phyloP scores from a whole-genome alignment of 2,329 filamentous ascomycete species.

The Niveomyces coronatus region DNA sequence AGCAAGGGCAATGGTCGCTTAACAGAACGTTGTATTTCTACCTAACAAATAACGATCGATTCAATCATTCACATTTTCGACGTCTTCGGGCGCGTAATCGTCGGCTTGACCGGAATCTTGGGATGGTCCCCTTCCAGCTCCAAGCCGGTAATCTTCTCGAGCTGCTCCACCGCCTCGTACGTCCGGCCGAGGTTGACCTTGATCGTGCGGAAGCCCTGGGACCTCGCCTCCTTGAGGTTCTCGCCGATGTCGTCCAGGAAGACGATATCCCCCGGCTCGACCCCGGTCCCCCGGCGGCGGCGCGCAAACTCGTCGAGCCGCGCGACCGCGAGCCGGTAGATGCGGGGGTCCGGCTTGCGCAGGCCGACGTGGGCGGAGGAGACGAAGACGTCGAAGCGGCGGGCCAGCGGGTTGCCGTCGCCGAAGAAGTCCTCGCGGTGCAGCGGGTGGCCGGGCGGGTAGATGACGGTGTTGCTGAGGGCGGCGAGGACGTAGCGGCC shows the following conservation, averaged over 20 bases:
- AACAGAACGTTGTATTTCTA: too few species aligned
- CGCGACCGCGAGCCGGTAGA: slow-evolving; percentile 65
- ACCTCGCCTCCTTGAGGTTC: slow-evolving; percentile 73
- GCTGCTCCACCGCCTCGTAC: slow-evolving; percentile 68
- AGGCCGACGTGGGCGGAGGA: slow-evolving; percentile 78
- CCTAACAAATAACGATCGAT: too few species aligned
- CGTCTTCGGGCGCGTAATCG: slow-evolving; percentile 18
- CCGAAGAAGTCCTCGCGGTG: slow-evolving; percentile 38
- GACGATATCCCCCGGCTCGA: slow-evolving; percentile 58
- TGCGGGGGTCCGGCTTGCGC: slow-evolving; percentile 73
- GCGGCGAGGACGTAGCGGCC: slow-evolving; percentile 66
- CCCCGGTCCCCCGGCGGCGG: slow-evolving; percentile 38
- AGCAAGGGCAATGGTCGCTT: too few species aligned
- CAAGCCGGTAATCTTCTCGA: slow-evolving; percentile 68
- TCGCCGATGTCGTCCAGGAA: slow-evolving; percentile 94
- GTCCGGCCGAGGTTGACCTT: slow-evolving; percentile 74
- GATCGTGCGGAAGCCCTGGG: slow-evolving; percentile 67
- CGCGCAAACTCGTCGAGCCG: slow-evolving; percentile 53
- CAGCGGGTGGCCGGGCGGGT: slow-evolving; percentile 63
- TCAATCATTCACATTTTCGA: slow-evolving; percentile 36
- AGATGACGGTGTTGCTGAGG: slow-evolving; percentile 82
- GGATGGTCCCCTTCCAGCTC: slow-evolving; percentile 46
- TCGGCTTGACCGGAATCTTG: slow-evolving; percentile 34
- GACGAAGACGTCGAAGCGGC: slow-evolving; percentile 77
- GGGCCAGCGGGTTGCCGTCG: slow-evolving; percentile 48